A percentile compares a stretch with the other conserved stretches of the same genome.
Conservation (phyloP, 164 flowering plant genomes). For the Vitis amurensis region DNA sequence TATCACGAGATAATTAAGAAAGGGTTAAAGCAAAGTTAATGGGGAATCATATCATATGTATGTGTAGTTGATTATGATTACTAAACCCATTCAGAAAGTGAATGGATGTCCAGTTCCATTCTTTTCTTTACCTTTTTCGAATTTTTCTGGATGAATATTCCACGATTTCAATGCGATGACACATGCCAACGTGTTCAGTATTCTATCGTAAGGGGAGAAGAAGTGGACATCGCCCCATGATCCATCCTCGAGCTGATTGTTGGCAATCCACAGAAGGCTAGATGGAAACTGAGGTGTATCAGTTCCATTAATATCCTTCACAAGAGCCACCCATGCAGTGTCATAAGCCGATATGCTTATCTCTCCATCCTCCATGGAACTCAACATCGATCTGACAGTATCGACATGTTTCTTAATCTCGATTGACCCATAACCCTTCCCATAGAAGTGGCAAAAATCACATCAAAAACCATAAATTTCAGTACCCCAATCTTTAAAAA, state of each 20-base stretch:
- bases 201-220: conserved; percentile 67
- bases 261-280: conserved; percentile 64
- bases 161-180: conserved; percentile 72
- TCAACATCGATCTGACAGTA: conserved; percentile 41
- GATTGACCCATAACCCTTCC: conserved; percentile 9
- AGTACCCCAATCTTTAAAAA: too few relatives aligned
- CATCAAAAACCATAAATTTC: too few relatives aligned
- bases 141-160: conserved; percentile 50
- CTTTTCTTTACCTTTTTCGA: conserved; percentile 45
- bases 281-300: conserved; percentile 76
- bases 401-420: conserved; percentile 35
- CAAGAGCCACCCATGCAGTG: conserved; percentile 91
- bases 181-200: conserved; percentile 76
- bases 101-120: too few relatives aligned
- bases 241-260: conserved; percentile 75
- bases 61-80: too few relatives aligned
- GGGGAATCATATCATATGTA: too few relatives aligned
- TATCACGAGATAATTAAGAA: too few relatives aligned
- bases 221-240: conserved; percentile 79
- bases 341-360: conserved; percentile 81
- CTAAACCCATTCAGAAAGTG: too few relatives aligned
- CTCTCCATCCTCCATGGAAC: conserved; percentile 75
- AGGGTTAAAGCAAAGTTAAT: too few relatives aligned
- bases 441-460: too few relatives aligned
- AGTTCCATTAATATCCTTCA: conserved; percentile 45